A percentile compares a stretch with the other conserved stretches of the same genome.
phyloP scores from a whole-genome alignment of 2,329 filamentous ascomycete genomes.

The Cadophora luteo-olivacea region DNA sequence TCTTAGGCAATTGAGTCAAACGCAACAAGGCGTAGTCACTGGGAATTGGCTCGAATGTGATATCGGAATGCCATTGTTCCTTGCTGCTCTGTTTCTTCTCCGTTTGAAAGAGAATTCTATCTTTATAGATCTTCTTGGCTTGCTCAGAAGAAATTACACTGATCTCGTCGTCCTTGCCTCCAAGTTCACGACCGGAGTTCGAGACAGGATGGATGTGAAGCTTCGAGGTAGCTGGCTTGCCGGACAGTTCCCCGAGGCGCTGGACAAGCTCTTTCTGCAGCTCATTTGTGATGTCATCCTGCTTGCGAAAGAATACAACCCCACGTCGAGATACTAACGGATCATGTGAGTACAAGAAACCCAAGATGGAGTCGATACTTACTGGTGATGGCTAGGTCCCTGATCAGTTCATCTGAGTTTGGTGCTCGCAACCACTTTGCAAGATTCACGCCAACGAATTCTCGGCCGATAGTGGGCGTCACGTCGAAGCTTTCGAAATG shows the following conservation, averaged over 20 bases:
- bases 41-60: constrained; percentile 68
- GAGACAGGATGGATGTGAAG: constrained; percentile 67
- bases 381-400: constrained; percentile 56
- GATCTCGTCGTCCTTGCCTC: constrained; percentile 64
- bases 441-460: constrained; percentile 51
- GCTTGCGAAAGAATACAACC: constrained; percentile 73
- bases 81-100: constrained; percentile 54
- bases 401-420: constrained; percentile 54
- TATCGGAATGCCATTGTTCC: constrained; percentile 66
- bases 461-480: constrained; percentile 54
- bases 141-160: constrained; percentile 67
- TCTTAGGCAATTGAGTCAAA: constrained; percentile 41
- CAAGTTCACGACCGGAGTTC: constrained; percentile 59
- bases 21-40: constrained; percentile 63
- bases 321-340: constrained; percentile 68
- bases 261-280: constrained; percentile 71
- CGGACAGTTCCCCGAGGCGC: constrained; percentile 62
- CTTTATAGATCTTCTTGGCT: constrained; percentile 57
- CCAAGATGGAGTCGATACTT: constrained; percentile 28
- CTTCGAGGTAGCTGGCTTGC: constrained; percentile 60
- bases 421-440: constrained; percentile 54
- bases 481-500: constrained; percentile 46
- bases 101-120: constrained; percentile 46
- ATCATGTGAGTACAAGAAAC: not conserved
- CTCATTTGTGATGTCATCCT: constrained; percentile 65